Base-by-base conservation (phyloP, 345 rosid genomes). In the Salix udensis region DNA sequence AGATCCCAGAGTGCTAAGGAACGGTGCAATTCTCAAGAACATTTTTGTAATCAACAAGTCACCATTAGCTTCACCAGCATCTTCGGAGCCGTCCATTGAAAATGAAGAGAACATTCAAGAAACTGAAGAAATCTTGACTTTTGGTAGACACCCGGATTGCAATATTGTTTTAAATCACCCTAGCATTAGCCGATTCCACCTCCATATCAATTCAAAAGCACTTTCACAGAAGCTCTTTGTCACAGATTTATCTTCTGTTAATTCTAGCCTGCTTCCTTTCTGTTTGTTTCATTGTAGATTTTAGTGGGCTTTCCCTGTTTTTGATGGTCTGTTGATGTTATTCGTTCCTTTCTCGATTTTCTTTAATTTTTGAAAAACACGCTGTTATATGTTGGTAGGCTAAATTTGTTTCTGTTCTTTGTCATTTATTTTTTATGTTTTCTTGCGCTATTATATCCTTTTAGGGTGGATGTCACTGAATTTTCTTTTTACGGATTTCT, bases 121-220 rank as follows among this genome's bases (percentile, higher is more conserved):
- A 76, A 67, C 65, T 30, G 93, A 86, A 55, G 97, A 90, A 80
- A 82, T 85, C 70, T 86, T 96, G 86, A 74, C 78, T 36, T 90
- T 88, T 68, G 98, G 97, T 36, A 86, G 97, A 13, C 98, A 93
- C 81, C 95, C 97, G 11, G 97, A 93, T 72, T 89, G 97, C 83
- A 80, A 88, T 81, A 88, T 96, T 77, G 78, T 90, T 75, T 69
- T 92, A 65, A 88, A 92, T 74, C 99, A 92, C 70, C 99, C 98
- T 0, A 93, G 99, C 77, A 82, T 96, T 82, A 93, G 99, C 86
- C 83, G 99, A 83, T 91, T 88, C 77, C 97, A 96, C 87, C 88
- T 96, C 78, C 88, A 87, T 79, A 88, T 96, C 81, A 85, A 72
- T 53, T 83, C 94, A 18, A 79, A 82, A 11, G 86, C 88, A 58